Evolutionary conservation across 345 rosid genomes (phyloP), one percentile per base, ranked within the genome.

Genomic region (Bruguiera parviflora): DNA sequence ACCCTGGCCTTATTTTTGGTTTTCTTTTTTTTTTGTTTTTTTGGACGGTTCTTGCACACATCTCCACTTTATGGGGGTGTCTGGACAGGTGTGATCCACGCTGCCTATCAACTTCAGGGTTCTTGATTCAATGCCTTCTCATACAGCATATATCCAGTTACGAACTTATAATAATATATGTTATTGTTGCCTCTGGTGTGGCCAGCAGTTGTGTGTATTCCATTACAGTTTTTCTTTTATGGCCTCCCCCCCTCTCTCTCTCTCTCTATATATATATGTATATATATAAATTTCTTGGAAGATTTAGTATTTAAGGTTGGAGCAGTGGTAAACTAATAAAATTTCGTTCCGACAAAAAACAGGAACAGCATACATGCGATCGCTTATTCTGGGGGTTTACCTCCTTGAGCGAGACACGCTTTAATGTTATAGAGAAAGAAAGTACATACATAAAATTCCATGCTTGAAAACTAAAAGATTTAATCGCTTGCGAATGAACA

Each of bases 401-500:
- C 88, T 79, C 92, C 90, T 82, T 28, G 64, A 65, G 49, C 21
- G 85, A 80, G 82, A 85, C 95, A 85, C n/a, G 77, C 63, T 73
- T 58, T 43, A 73, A 64, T 73, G 71, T 71, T 67, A 31, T 43
- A 6, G 63, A 64, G 43, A 39, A 55, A 55, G 29, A 31, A 66
- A 35, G 39, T 35, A 35, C 79, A 81, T 57, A 68, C 52, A 27
- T 21, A 8, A 58, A 52, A 10, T 66, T 59, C 65, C 16, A 20
- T 57, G 9, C 31, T 46, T 28, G 13, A 65, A 19, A 8, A 16
- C 31, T 32, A 56, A 6, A 29, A 31, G 8, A n/a, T 61, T n/a
- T 4, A 28, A n/a, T 61, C 64, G 27, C 61, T 43, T 25, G 28
- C 21, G 22, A 53, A 53, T 8, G 43, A 37, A 8, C 43, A 8